Conservation (phyloP, 768 basidiomycete genomes). For the Collybiopsis confluens region DNA sequence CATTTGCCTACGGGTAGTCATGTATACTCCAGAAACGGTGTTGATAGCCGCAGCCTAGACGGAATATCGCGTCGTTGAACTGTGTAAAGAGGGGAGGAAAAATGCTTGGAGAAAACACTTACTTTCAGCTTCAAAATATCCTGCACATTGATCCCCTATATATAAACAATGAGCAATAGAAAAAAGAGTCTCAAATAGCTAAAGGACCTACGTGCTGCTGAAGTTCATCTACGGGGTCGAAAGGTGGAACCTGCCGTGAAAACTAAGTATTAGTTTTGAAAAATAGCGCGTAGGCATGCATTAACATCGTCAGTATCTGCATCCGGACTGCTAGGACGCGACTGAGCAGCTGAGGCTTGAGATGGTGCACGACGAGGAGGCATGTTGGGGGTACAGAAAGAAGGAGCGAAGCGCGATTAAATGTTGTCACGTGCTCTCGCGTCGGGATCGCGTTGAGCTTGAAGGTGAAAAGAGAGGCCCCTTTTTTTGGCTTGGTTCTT, state of each 20-base stretch:
- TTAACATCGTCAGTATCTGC: constrained; percentile 32
- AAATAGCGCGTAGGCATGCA: no score
- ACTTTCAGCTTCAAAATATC: constrained; percentile 92
- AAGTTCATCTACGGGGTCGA: constrained; percentile 80
- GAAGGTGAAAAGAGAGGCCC: background rate
- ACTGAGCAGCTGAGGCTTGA: constrained; percentile 39
- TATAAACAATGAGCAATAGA: constrained; percentile 3
- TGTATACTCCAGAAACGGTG: constrained; percentile 82
- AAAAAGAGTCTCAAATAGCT: constrained; percentile 12
- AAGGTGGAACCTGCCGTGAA: constrained; percentile 50
- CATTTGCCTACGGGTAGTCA: constrained; percentile 87
- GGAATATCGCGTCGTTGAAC: background rate
- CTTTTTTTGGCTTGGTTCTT: constrained; percentile 3
- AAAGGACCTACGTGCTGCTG: constrained; percentile 62
- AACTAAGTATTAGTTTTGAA: no score
- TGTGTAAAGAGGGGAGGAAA: background rate
- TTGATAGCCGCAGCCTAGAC: constrained; percentile 72
- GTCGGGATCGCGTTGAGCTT: background rate
- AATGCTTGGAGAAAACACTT: constrained; percentile 22
- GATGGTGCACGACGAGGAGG: constrained; percentile 52
- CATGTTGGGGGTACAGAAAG: constrained; percentile 24
- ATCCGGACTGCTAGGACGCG: constrained; percentile 45
- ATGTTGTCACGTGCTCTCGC: no score
- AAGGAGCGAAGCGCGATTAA: background rate
- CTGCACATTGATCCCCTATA: constrained; percentile 90